A percentile compares a stretch with the other conserved stretches of the same genome.
phyloP scores from a whole-genome alignment of 106 monocot species.

The Dioscorea alata region DNA sequence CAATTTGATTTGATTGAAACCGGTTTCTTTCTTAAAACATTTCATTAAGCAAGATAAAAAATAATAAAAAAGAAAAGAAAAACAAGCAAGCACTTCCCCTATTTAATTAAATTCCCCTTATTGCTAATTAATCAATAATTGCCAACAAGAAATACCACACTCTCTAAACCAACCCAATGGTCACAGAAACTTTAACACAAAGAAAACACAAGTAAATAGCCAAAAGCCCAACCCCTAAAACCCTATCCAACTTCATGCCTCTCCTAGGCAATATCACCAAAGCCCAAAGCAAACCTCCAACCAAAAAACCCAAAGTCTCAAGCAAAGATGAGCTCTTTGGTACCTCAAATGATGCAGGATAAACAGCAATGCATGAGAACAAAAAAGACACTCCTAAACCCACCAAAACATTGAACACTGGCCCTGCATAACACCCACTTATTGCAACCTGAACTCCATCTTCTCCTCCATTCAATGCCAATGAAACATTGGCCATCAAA shows the following conservation, averaged over 20 bases:
- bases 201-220: constrained; percentile 40
- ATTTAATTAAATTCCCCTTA: no score
- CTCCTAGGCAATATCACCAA: constrained; percentile 23
- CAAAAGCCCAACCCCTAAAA: constrained; percentile 33
- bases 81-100: no score
- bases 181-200: constrained; percentile 24
- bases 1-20: no score
- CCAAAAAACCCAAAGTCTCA: constrained; percentile 39
- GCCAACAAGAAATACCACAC: no score
- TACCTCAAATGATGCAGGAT: constrained; percentile 27
- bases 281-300: constrained; percentile 34
- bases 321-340: constrained; percentile 16
- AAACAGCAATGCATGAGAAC: constrained; percentile 22
- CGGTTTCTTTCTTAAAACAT: no score
- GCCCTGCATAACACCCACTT: constrained; percentile 38
- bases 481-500: constrained; percentile 42
- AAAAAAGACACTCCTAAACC: constrained; percentile 35
- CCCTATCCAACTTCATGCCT: constrained; percentile 39
- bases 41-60: no score
- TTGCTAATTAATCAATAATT: no score
- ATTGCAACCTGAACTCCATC: constrained; percentile 38
- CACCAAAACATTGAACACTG: constrained; percentile 37
- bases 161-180: constrained; percentile 12
- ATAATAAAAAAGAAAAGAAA: no score
- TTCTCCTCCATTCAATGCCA: constrained; percentile 36